These are phyloP conservation scores for Sphenostylis stenocarpa DNA, from an alignment of 306 rosid species.

Conservation along the genomic window DNA sequence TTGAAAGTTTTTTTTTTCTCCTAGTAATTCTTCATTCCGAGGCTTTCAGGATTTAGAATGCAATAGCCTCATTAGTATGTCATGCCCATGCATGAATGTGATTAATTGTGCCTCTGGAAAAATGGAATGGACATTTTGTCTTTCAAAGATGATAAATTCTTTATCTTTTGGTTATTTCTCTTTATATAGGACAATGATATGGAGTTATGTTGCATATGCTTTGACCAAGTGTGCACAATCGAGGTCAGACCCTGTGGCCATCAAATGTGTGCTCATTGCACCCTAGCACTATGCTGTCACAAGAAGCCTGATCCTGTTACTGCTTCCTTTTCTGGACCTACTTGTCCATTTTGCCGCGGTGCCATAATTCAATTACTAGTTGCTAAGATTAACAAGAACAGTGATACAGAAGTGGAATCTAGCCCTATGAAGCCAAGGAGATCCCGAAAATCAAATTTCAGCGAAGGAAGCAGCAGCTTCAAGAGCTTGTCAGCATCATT, in stretches of 20 bases:
- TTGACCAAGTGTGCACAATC: constrained; percentile 83
- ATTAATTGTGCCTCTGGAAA: neutral
- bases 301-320: constrained; percentile 68
- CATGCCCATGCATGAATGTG: neutral
- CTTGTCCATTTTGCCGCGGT: constrained; percentile 86
- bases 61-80: neutral
- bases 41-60: neutral
- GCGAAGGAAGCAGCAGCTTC: constrained; percentile 93
- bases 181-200: constrained; percentile 56
- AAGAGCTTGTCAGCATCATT: constrained; percentile 79
- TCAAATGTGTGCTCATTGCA: constrained; percentile 94
- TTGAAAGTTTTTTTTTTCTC: neutral
- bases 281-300: constrained; percentile 85
- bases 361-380: constrained; percentile 61
- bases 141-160: neutral
- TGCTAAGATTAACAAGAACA: constrained; percentile 47
- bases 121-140: neutral
- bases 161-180: constrained; percentile 30
- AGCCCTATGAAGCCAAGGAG: constrained; percentile 69
- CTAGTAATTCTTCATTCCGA: neutral
- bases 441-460: constrained; percentile 74
- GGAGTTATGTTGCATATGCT: constrained; percentile 89
- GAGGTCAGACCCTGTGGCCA: constrained; percentile 87
- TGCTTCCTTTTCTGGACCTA: constrained; percentile 50
- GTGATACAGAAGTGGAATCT: constrained; percentile 58